Conservation (phyloP, 2,329 filamentous ascomycete genomes). For the Sclerotinia nivalis region DNA sequence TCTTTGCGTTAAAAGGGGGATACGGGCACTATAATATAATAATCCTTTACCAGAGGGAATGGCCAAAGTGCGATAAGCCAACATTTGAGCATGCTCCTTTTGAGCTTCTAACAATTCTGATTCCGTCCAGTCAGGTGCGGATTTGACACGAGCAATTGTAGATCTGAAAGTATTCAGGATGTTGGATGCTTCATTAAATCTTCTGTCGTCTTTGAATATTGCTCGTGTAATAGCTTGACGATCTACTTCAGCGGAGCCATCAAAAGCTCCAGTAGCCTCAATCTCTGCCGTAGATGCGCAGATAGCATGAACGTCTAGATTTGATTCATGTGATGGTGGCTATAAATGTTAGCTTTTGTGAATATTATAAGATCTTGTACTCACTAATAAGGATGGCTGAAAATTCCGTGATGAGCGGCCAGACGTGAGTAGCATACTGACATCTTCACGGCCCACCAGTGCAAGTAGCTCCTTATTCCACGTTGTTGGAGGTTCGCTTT, state of each 20-base stretch:
- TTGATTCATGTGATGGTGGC: slow-evolving; percentile 64
- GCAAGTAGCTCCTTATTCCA: slow-evolving; percentile 74
- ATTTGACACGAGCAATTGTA: slow-evolving; percentile 74
- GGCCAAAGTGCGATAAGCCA: slow-evolving; percentile 84
- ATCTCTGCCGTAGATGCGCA: slow-evolving; percentile 64
- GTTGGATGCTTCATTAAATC: slow-evolving; percentile 80
- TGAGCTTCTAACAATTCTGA: slow-evolving; percentile 88
- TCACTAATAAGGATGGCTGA: slow-evolving; percentile 37
- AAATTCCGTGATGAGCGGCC: slow-evolving; percentile 42
- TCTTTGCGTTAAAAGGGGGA: slow-evolving; percentile 88
- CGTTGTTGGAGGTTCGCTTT: slow-evolving; percentile 73
- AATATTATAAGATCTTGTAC: background rate
- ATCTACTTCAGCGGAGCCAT: slow-evolving; percentile 81
- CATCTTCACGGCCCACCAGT: slow-evolving; percentile 78
- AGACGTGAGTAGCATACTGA: slow-evolving; percentile 64
- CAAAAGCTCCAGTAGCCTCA: slow-evolving; percentile 60
- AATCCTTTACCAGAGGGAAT: slow-evolving; percentile 85
- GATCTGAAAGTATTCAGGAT: slow-evolving; percentile 84
- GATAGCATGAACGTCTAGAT: slow-evolving; percentile 76
- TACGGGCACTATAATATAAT: slow-evolving; percentile 82
- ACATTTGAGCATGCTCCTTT: slow-evolving; percentile 82
- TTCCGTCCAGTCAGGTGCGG: slow-evolving; percentile 77
- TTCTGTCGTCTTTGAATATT: slow-evolving; percentile 88
- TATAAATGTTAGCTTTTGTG: slow-evolving; percentile 39
- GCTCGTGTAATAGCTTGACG: slow-evolving; percentile 79